phyloP scores from a whole-genome alignment of 176 grass and related monocot genomes.

The Microstegium vimineum region DNA sequence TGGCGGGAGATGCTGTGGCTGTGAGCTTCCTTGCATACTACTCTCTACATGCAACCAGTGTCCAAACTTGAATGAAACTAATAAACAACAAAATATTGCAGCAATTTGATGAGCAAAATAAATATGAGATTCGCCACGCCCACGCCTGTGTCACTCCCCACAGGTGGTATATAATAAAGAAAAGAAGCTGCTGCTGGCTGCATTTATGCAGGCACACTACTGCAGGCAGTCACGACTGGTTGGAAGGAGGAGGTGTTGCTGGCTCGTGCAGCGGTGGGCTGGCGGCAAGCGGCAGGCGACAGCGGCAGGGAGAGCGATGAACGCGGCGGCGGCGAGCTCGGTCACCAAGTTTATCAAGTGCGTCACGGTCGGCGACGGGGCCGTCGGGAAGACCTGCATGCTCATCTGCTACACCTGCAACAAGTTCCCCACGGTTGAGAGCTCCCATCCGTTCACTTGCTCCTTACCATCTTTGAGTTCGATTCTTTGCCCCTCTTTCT shows the following conservation, averaged over 20 bases:
- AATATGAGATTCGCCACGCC: not conserved
- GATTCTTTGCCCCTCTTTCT: not conserved
- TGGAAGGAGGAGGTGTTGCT: not conserved
- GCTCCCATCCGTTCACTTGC: not conserved
- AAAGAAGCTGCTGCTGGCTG: not conserved
- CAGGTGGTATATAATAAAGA: not conserved
- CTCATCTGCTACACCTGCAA: constrained; percentile 99
- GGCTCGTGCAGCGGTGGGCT: not conserved
- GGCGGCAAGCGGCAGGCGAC: not conserved
- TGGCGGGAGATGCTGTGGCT: no score
- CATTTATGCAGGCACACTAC: not conserved
- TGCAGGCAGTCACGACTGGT: not conserved
- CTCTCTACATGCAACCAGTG: not conserved
- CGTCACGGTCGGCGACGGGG: constrained; percentile 79
- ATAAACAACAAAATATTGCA: not conserved
- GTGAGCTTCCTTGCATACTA: no score
- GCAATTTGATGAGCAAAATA: not conserved
- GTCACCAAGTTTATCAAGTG: constrained; percentile 71
- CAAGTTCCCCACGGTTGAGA: constrained; percentile 74
- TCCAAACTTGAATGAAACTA: not conserved
- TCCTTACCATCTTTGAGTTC: not conserved
- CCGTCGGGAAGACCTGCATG: constrained; percentile 97
- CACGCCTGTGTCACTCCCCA: not conserved
- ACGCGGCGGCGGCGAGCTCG: constrained; percentile 8
- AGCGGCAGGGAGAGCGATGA: constrained; percentile 27